Conservation (phyloP, 768 basidiomycete species). For the Cubamyces sp. region DNA sequence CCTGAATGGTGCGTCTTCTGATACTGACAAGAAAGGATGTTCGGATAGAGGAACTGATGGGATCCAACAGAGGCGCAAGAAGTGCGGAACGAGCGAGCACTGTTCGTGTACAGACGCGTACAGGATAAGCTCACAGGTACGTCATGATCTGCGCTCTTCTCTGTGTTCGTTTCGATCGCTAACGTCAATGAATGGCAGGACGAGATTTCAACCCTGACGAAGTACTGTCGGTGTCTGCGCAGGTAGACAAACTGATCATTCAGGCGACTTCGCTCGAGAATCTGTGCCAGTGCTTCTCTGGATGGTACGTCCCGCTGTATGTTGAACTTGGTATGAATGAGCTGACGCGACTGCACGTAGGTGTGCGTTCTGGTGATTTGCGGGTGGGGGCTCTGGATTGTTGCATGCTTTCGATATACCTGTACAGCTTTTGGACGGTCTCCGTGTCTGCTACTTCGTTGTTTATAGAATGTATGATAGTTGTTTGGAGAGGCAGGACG, state of each 20-base stretch:
- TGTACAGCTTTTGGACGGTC: slow-evolving; percentile 21
- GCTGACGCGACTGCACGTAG: slow-evolving; percentile 33
- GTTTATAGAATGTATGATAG: slow-evolving; percentile 21
- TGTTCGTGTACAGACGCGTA: slow-evolving; percentile 93
- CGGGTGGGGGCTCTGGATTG: not conserved
- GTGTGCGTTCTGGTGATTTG: slow-evolving; percentile 77
- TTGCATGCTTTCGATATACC: slow-evolving; percentile 22
- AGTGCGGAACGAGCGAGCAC: slow-evolving; percentile 86
- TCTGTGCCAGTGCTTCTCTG: slow-evolving; percentile 95
- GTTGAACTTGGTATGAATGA: not conserved
- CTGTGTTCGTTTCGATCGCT: not conserved
- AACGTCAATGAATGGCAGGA: slow-evolving; percentile 48
- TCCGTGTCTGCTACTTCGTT: not conserved
- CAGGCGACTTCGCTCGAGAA: slow-evolving; percentile 95
- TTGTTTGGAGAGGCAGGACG: not conserved
- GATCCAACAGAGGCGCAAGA: slow-evolving; percentile 66
- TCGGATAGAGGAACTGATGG: slow-evolving; percentile 3
- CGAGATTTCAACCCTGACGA: slow-evolving; percentile 91
- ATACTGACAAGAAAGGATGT: not conserved
- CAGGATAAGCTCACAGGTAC: slow-evolving; percentile 91
- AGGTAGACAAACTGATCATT: slow-evolving; percentile 91
- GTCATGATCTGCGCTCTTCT: slow-evolving; percentile 26
- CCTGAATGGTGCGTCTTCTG: slow-evolving; percentile 68
- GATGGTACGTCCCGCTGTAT: slow-evolving; percentile 60
- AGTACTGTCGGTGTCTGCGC: slow-evolving; percentile 70